A percentile compares a stretch with the other conserved stretches of the same genome.
Evolutionary conservation across 208 protist genomes (phyloP).

Genomic region (Lotmaria passim): DNA sequence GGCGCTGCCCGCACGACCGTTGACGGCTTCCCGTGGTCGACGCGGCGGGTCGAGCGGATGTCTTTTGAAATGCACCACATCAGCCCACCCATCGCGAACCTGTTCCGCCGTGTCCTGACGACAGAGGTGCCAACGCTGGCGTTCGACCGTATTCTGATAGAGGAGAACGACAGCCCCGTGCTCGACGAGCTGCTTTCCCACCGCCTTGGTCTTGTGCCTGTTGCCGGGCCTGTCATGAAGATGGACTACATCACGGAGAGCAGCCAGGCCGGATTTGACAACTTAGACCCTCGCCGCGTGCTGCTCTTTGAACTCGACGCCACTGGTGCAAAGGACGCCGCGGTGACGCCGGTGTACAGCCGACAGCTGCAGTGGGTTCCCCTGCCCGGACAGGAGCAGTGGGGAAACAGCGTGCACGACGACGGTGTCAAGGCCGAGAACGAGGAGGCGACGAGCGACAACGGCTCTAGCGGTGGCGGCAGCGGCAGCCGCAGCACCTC

Average conservation of each 20-base stretch:
- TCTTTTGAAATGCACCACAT: conserved; percentile 84
- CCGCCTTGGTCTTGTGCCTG: conserved; percentile 97
- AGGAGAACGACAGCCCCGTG: conserved; percentile 98
- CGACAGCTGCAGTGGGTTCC: conserved; percentile 94
- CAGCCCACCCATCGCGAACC: conserved; percentile 95
- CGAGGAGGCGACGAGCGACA: conserved; percentile 2
- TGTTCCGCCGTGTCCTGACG: conserved; percentile 96
- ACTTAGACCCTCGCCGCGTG: conserved; percentile 74
- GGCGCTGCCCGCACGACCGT: conserved; percentile 15
- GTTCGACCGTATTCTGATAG: conserved; percentile 97
- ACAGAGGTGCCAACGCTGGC: conserved; percentile 98
- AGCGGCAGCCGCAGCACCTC: background rate
- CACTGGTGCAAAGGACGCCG: conserved; percentile 63
- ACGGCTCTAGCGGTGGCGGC: conserved; percentile 13
- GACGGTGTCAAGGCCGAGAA: background rate
- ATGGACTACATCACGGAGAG: conserved; percentile 87
- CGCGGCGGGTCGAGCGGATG: conserved; percentile 76
- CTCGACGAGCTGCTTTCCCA: conserved; percentile 98
- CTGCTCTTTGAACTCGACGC: conserved; percentile 86
- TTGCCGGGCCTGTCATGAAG: conserved; percentile 95
- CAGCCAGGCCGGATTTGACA: conserved; percentile 48
- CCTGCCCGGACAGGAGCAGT: conserved; percentile 80
- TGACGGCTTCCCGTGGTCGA: conserved; percentile 56
- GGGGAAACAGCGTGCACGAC: background rate
- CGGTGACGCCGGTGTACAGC: conserved; percentile 89